Evolutionary conservation across 768 basidiomycete species (phyloP), one percentile per base, ranked within the genome.

Genomic region (Nidularia pulvinata): DNA sequence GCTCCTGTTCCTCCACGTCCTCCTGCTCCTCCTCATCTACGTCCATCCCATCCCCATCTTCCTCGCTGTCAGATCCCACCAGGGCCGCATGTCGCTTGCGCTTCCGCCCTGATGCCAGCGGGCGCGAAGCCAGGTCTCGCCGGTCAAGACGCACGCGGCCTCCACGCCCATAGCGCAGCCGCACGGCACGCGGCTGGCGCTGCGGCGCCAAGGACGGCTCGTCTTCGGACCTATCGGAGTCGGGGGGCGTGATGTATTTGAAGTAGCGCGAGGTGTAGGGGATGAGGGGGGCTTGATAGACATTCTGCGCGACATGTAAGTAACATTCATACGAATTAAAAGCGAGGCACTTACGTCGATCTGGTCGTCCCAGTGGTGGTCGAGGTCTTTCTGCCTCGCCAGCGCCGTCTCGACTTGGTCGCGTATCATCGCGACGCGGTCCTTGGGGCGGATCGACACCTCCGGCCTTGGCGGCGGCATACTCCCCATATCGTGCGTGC

Each of bases 321-420:
- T 52, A 55, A 54, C 30, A 42, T 51, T 33, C 16, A 47, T 33
- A 13, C 14, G 5, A 53, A 32, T 13, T 39, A 47, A 7, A 51
- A 44, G 11, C 37, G 5, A 25, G 13, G 46, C 33, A 36, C 25
- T 2, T 64, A 93, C 90, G 69, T 97, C 95, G 57, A 92, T 79
- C 50, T 79, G 75, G 63, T 98, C 95, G 59, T 96, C 95, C 88
- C 93, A 96, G 48, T 84, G 80, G 47, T 86, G 80, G 61, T 95
- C 90, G 47, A 77, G 68, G 48, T 94, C 89, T 64, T 86, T 88
- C 66, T 87, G 85, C 48, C 74, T 74, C 25, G 67, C 73, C 63
- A 88, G 68, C 45, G 81, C 76, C n/a, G 75, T 75, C 62, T 88
- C 90, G 65, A 89, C 80, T 64, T 80, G 79, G 46, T 76, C 77